phyloP scores from a whole-genome alignment of 2,329 filamentous ascomycete species.

The Fusarium pininemorale region DNA sequence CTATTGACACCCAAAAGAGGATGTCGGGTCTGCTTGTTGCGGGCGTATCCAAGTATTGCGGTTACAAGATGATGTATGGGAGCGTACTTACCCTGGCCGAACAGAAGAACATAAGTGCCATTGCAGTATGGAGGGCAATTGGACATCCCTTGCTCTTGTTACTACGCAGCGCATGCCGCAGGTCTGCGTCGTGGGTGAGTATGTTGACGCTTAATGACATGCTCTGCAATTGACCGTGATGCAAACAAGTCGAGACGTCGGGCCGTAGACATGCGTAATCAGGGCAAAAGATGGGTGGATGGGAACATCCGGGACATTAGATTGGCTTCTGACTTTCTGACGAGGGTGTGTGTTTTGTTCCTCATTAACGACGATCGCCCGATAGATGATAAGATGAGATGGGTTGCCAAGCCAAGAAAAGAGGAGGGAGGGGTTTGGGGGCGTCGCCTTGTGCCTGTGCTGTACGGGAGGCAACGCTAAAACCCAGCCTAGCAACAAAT shows the following conservation, averaged over 20 bases:
- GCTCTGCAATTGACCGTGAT: background rate
- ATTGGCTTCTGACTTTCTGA: constrained; percentile 43
- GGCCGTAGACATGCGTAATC: background rate
- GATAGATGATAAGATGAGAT: constrained; percentile 35
- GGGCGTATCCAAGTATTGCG: constrained; percentile 9
- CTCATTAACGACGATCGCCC: constrained; percentile 38
- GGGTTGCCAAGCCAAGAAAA: constrained; percentile 6
- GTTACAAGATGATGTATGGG: background rate
- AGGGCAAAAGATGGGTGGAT: constrained; percentile 1
- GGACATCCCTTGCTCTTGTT: background rate
- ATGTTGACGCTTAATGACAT: background rate
- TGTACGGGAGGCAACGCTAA: constrained; percentile 16
- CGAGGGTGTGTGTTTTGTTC: constrained; percentile 20
- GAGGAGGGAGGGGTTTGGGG: constrained; percentile 7
- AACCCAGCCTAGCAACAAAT: constrained; percentile 20
- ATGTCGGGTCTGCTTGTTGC: background rate
- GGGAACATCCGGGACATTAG: constrained; percentile 12
- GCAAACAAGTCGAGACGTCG: background rate
- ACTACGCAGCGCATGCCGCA: background rate
- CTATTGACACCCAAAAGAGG: constrained; percentile 24
- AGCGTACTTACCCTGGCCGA: background rate
- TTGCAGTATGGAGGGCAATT: background rate
- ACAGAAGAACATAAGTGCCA: background rate
- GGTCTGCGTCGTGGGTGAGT: background rate
- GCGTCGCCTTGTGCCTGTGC: constrained; percentile 21